Base-by-base conservation (phyloP, 2,329 filamentous ascomycete genomes). In the Dothideomycetes sp. region DNA sequence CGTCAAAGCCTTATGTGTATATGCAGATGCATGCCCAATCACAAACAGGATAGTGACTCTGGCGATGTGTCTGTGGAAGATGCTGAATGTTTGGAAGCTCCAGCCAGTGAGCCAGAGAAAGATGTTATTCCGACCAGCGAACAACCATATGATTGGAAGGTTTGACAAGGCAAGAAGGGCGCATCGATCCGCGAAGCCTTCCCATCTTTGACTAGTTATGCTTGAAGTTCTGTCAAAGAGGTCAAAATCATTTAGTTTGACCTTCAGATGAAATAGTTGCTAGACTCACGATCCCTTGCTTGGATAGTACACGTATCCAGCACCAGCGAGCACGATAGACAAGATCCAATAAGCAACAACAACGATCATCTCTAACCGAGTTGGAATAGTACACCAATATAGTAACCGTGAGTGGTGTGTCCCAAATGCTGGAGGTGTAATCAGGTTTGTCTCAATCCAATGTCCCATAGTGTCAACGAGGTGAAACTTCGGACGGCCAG, bases 61-160 rank as follows among this genome's bases (percentile, higher is more conserved):
- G 0, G 80, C 79, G 3, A 79, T 65, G 66, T 77, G 78, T 0
- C 79, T 72, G 54, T 84, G 80, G 38, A 82, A 81, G 30, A 75
- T 68, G 47, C 75, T 83, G 50, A 76, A 83, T 0, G 75, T 77
- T 2, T 69, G 68, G 52, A 79, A 82, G 9, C 73, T 75, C 78
- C 79, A 84, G 0, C 79, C 79, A 0, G 80, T 83, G 0, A 77
- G 52, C 75, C 75, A 80, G 40, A 81, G 61, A 12, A 82, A 65
- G 0, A 77, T 50, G 37, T 84, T 81, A 45, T 84, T 84, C 9
- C 80, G 65, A 52, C 75, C 73, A 0, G 72, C 74, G 47, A 84
- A 83, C 0, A 83, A 55, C 77, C 77, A 82, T 0, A 82, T 59
- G 2, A 80, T 49, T 0, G 77, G 75, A 4, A 83, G 66, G 45